Base-by-base conservation (phyloP, 345 rosid genomes). In the Dimocarpus longan region DNA sequence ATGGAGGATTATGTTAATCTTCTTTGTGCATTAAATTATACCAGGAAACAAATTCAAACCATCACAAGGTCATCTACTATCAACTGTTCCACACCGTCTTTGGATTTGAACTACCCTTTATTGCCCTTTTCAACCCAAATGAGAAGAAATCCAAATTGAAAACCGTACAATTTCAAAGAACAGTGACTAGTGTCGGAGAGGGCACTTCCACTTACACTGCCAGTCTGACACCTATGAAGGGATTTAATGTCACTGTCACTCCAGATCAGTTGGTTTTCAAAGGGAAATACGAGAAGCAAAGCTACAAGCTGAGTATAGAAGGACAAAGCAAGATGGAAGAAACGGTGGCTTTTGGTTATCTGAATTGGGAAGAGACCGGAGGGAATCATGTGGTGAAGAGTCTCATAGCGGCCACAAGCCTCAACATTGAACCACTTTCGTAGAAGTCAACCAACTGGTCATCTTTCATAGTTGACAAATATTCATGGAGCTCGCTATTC, bases 101-200 rank as follows among this genome's bases (percentile, higher is more conserved):
- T 73, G 46, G 92, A 89, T 78, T 82, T 89, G 5, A 91, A 91
- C 73, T 91, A 89, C 78, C 92, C 91, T 69, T 91, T 60, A 86
- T 91, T 1, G 90, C 86, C 16, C 83, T 76, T 59, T 87, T 80
- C 66, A 70, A 60, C 0, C 74, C 43, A 3, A 73, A 78, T 5
- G 26, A 19, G n/a, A 68, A 80, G 0, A 54, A 68, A 12, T 21
- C 76, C 0, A 9, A 71, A 70, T 32, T 76, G 43, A 70, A 40
- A 10, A 74, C 46, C 0, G 76, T 64, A 22, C 78, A 52, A 68
- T 89, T 86, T 77, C 74, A 62, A n/a, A 83, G 92, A 78, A 91
- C 94, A 0, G 83, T 89, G 81, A 91, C 94, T 6, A 88, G 86
- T 65, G 88, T 88, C 8, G 92, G 84, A 44, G 86, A 75, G 4